These are phyloP conservation scores for Heterobasidion annosum DNA, from an alignment of 1,284 basidiomycete species.

Conservation along the genomic window DNA sequence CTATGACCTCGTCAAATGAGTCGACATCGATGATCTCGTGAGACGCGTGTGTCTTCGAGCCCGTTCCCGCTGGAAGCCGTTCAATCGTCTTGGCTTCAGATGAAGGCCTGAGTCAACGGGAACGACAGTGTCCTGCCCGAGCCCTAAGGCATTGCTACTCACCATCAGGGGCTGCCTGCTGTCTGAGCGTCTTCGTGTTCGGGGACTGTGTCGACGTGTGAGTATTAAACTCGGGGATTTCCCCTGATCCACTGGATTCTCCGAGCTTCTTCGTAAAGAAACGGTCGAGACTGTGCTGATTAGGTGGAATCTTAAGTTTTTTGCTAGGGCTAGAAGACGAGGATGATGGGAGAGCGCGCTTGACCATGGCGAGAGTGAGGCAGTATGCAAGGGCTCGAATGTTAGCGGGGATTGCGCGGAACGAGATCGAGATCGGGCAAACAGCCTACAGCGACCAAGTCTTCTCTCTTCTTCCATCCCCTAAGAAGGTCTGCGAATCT, in stretches of 20 bases:
- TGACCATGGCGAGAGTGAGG: conserved; percentile 2
- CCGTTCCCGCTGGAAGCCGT: too few relatives aligned
- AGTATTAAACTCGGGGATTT: background rate
- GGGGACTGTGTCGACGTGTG: background rate
- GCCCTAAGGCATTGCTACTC: background rate
- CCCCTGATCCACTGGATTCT: background rate
- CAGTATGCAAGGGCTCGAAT: background rate
- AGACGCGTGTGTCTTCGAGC: background rate
- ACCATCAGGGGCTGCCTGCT: background rate
- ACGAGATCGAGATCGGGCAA: background rate
- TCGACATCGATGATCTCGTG: background rate
- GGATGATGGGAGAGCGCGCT: conserved; percentile 3
- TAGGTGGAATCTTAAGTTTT: conserved; percentile 4
- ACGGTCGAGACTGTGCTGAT: conserved; percentile 9
- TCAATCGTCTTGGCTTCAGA: background rate
- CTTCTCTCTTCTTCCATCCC: background rate
- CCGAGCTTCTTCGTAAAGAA: conserved; percentile 6
- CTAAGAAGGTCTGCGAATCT: background rate
- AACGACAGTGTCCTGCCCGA: background rate
- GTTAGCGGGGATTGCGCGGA: background rate
- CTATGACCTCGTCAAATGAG: background rate
- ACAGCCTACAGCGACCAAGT: background rate
- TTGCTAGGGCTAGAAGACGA: conserved; percentile 6
- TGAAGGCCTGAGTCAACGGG: background rate
- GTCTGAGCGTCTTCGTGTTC: background rate